Evolutionary conservation across 192 early-diverging fungal species (phyloP).

Genomic region (Umbelopsis sp.): DNA sequence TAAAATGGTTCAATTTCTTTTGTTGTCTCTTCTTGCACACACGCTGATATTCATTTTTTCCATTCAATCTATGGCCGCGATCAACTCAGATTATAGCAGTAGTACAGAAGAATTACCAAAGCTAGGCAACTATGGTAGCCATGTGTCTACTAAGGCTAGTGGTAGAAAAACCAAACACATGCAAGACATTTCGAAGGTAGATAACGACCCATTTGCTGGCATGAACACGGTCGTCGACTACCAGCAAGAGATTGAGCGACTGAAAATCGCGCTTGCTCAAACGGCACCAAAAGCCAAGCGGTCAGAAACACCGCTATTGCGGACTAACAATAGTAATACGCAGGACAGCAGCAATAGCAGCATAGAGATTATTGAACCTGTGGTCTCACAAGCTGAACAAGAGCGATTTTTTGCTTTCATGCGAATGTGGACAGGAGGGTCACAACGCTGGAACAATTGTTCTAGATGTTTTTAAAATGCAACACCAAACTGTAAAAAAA

Average conservation of each 20-base stretch:
- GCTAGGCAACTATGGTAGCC: background rate
- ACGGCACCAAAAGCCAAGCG: conserved; percentile 22
- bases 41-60: background rate
- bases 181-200: background rate
- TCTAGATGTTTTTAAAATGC: conserved; percentile 16
- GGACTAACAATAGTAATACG: background rate
- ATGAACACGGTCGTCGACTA: conserved; percentile 43
- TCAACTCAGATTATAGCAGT: background rate
- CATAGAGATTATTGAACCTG: background rate
- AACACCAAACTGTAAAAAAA: no score
- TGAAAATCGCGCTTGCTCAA: conserved; percentile 37
- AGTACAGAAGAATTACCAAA: background rate
- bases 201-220: conserved; percentile 40
- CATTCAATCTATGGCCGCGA: background rate
- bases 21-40: background rate
- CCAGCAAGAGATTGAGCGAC: conserved; percentile 41
- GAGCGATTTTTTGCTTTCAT: conserved; percentile 38
- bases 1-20: background rate
- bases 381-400: conserved; percentile 38
- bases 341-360: background rate
- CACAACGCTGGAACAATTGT: conserved; percentile 16
- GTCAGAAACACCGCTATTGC: background rate
- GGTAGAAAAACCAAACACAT: no score
- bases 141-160: no score
- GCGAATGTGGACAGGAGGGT: conserved; percentile 43